A percentile compares a stretch with the other conserved stretches of the same genome.
Conservation (phyloP, 495 filamentous ascomycete species). For the Haplographium delicatum region DNA sequence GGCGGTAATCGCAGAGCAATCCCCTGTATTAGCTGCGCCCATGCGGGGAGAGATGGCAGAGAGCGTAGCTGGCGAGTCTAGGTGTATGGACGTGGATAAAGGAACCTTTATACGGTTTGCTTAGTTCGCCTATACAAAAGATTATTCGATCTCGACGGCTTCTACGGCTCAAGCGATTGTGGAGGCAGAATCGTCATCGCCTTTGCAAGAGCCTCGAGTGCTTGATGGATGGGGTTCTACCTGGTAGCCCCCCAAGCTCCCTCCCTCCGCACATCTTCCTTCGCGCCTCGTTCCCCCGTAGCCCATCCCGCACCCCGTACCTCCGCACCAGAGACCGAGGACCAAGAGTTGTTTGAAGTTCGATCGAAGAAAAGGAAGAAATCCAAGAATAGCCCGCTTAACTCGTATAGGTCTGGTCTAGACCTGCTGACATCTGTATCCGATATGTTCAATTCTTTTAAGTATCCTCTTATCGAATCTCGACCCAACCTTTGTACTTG, state of each 20-base stretch:
- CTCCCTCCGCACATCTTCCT: too few relatives aligned
- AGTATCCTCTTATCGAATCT: constrained; percentile 10
- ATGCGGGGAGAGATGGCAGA: constrained; percentile 14
- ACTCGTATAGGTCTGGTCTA: too few relatives aligned
- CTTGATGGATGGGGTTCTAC: neutral
- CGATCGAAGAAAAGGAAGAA: constrained; percentile 1
- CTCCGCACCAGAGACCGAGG: neutral
- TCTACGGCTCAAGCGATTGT: constrained; percentile 1
- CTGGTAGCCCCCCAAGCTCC: neutral
- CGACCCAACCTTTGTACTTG: constrained; percentile 11
- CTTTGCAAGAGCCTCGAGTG: neutral
- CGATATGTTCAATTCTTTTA: constrained; percentile 12
- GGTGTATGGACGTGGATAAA: constrained; percentile 18
- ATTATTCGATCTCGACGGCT: constrained; percentile 12
- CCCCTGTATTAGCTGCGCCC: constrained; percentile 5
- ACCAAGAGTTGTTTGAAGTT: neutral
- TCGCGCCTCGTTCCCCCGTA: neutral
- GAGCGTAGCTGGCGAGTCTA: constrained; percentile 6
- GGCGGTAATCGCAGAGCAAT: constrained; percentile 10
- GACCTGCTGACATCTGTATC: constrained; percentile 4
- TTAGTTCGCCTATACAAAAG: constrained; percentile 18
- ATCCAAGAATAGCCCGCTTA: too few relatives aligned
- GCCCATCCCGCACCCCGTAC: neutral
- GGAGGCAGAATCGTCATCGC: constrained; percentile 1
- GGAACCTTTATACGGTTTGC: constrained; percentile 20